phyloP scores from a whole-genome alignment of 805 yeast species.

The Yarrowia sp. region DNA sequence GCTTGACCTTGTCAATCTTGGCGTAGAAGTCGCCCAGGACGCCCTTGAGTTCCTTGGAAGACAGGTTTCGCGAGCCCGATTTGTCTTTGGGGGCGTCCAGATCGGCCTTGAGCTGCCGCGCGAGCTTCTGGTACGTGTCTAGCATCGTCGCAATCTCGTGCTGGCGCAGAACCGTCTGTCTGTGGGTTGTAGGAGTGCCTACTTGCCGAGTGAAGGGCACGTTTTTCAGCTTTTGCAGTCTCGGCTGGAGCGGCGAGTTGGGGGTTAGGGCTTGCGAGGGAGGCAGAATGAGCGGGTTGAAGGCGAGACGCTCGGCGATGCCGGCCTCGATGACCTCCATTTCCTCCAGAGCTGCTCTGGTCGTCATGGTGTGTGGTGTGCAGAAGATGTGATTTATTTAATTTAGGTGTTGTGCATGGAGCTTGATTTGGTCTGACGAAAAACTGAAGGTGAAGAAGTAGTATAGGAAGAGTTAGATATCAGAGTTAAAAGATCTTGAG shows the following conservation, averaged over 20 bases:
- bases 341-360: constrained; percentile 43
- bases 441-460: no score
- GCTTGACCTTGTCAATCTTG: constrained; percentile 28
- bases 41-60: constrained; percentile 8
- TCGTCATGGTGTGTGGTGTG: neutral
- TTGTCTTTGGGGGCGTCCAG: constrained; percentile 21
- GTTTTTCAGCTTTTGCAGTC: constrained; percentile 14
- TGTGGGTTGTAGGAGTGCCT: constrained; percentile 44
- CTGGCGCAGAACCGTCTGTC: constrained; percentile 58
- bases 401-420: neutral
- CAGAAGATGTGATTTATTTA: neutral
- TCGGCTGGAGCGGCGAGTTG: constrained; percentile 34
- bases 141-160: constrained; percentile 62
- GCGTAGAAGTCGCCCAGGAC: constrained; percentile 29
- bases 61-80: neutral
- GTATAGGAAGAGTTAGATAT: no score
- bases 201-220: constrained; percentile 33
- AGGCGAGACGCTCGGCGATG: constrained; percentile 54
- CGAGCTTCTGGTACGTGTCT: constrained; percentile 45
- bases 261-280: constrained; percentile 32
- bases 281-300: constrained; percentile 56
- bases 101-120: constrained; percentile 23
- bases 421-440: no score
- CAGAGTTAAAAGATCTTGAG: no score
- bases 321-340: constrained; percentile 70